Evolutionary conservation across 768 basidiomycete species (phyloP).

Genomic region (Rubroboletus pulcherrimus): DNA sequence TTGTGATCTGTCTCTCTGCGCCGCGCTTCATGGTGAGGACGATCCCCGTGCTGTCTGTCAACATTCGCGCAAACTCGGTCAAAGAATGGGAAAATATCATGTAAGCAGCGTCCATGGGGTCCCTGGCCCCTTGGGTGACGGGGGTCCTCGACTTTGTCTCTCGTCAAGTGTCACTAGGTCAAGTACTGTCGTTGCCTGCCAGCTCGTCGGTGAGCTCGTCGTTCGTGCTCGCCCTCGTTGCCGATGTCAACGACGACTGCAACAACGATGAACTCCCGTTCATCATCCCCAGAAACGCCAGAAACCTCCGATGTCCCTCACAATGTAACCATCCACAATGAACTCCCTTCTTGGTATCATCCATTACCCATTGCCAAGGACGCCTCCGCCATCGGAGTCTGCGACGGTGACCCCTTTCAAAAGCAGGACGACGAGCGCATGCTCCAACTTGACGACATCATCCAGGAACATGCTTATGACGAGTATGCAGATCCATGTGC

Average conservation of each 20-base stretch:
- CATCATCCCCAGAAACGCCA: conserved; percentile 69
- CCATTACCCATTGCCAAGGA: conserved; percentile 43
- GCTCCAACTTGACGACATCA: conserved; percentile 67
- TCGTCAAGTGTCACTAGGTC: not conserved
- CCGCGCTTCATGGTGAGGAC: conserved; percentile 59
- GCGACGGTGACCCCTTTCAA: conserved; percentile 42
- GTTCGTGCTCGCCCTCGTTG: conserved; percentile 8
- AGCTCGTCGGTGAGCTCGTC: conserved; percentile 3
- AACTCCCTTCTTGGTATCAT: conserved; percentile 56
- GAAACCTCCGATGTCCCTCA: conserved; percentile 56
- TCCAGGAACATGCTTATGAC: conserved; percentile 71
- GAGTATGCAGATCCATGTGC: conserved; percentile 48
- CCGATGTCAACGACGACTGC: conserved; percentile 60
- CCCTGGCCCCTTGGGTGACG: not conserved
- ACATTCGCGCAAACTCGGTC: not conserved
- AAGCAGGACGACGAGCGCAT: conserved; percentile 54
- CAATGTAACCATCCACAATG: conserved; percentile 47
- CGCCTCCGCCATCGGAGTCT: conserved; percentile 36
- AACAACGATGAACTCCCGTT: conserved; percentile 54
- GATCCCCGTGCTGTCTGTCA: not conserved
- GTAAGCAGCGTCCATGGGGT: conserved; percentile 21
- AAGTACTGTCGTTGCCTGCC: not conserved
- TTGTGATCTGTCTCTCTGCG: conserved; percentile 68
- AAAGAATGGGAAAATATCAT: conserved; percentile 18
- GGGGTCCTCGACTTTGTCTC: conserved; percentile 1